A percentile compares a stretch with the other conserved stretches of the same genome.
Conservation (phyloP, 805 yeast species). For the Cyberlindnera petersonii region DNA sequence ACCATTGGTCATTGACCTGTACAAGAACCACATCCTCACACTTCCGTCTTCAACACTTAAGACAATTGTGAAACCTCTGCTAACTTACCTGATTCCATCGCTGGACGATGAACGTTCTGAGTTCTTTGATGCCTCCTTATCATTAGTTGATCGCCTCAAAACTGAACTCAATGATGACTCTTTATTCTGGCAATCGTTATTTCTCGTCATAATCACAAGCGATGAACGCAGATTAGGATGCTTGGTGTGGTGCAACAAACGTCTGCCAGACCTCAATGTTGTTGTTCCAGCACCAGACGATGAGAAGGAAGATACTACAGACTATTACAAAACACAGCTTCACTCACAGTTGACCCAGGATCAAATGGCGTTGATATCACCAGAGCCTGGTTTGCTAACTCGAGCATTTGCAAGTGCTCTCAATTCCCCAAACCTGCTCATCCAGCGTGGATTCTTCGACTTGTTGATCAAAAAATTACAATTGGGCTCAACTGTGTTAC, state of each 20-base stretch:
- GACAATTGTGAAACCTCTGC: constrained; percentile 59
- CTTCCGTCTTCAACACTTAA: constrained; percentile 48
- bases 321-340: constrained; percentile 26
- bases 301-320: constrained; percentile 11
- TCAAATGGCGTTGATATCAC: constrained; percentile 59
- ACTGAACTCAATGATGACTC: constrained; percentile 56
- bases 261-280: constrained; percentile 57
- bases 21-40: constrained; percentile 50
- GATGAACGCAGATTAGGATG: constrained; percentile 84
- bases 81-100: constrained; percentile 77
- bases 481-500: constrained; percentile 55
- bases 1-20: constrained; percentile 65
- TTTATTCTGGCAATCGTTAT: constrained; percentile 84
- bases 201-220: constrained; percentile 68
- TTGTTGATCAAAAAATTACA: constrained; percentile 65
- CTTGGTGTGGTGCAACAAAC: constrained; percentile 63
- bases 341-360: constrained; percentile 37
- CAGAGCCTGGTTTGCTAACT: constrained; percentile 75
- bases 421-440: constrained; percentile 60
- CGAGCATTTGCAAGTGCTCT: constrained; percentile 73
- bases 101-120: constrained; percentile 92
- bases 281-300: constrained; percentile 22
- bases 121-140: constrained; percentile 58
- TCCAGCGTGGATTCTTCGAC: constrained; percentile 88
- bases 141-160: constrained; percentile 58